Evolutionary conservation across 2,329 filamentous ascomycete species (phyloP), one percentile per base, ranked within the genome.

Genomic region (Claviceps sp.): DNA sequence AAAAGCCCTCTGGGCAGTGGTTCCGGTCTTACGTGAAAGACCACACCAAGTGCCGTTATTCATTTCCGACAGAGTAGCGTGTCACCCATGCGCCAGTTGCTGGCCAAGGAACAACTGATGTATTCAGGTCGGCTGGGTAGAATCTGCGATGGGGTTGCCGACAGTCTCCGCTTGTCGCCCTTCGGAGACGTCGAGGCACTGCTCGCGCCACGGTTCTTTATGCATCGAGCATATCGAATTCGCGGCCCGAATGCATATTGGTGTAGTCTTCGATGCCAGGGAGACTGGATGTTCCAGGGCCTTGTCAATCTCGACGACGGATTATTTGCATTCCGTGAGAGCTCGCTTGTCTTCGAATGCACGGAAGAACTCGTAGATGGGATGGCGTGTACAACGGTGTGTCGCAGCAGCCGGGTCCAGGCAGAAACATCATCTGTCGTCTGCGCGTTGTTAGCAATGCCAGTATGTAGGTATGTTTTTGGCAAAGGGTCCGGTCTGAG

Each of bases 151-250:
- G 3, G 71, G 68, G 50, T 88, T 80, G 3, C 87, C 85, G 40
- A 85, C 86, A 51, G 81, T 82, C 60, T 89, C 85, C 85, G 65
- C 97, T 91, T 76, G 91, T 98, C 66, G 98, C 78, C 87, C 87
- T 70, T 98, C 93, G 1, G 85, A 83, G 11, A 89, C 85, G 59
- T 82, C 81, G 76, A 85, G 96, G 50, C 93, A 84, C 67, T 96
- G 90, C 52, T 84, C 78, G 56, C 87, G 85, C 74, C 95, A 98
- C 70, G 95, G 85, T 67, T 95, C 87, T 73, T 97, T 98, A 72
- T 85, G 93, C 93, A 64, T 97, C 89, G 11, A 94, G 93, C 79
- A 98, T 93, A 73, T 98, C 94, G 62, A 96, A 98, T 11, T 93
- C 86, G 50, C 89, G 84, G 42, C 88, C 87, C 1, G 89, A 87